A percentile compares a stretch with the other conserved stretches of the same genome.
Conservation (phyloP, 2,329 filamentous ascomycete genomes). For the Domatiomyces globalis region DNA sequence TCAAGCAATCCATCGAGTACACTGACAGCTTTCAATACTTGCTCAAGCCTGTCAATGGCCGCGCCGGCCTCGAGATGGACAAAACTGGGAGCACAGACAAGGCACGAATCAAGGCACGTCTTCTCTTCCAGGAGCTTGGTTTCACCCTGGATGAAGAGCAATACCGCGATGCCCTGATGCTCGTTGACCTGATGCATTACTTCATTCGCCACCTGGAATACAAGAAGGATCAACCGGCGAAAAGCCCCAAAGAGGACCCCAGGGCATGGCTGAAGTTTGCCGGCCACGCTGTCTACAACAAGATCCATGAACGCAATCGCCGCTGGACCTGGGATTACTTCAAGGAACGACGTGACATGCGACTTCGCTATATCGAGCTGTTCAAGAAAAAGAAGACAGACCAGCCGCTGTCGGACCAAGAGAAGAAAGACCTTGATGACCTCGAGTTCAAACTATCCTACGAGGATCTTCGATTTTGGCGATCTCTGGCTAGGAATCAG, state of each 20-base stretch:
- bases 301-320: constrained; percentile 87
- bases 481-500: constrained; percentile 84
- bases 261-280: constrained; percentile 87
- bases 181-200: constrained; percentile 96
- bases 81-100: constrained; percentile 69
- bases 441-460: constrained; percentile 83
- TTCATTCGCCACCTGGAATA: constrained; percentile 97
- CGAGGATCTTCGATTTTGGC: constrained; percentile 94
- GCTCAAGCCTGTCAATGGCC: constrained; percentile 84
- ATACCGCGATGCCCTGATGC: constrained; percentile 93
- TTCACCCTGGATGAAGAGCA: constrained; percentile 96
- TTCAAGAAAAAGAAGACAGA: constrained; percentile 90
- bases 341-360: constrained; percentile 78
- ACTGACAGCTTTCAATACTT: constrained; percentile 80
- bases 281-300: constrained; percentile 71
- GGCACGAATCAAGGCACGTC: constrained; percentile 76
- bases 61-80: constrained; percentile 86
- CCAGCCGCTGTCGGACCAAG: constrained; percentile 50
- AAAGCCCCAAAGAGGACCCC: constrained; percentile 72
- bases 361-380: constrained; percentile 73
- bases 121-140: constrained; percentile 94
- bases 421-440: constrained; percentile 55
- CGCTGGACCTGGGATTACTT: constrained; percentile 96
- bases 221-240: constrained; percentile 79
- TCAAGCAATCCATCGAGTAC: constrained; percentile 67